Evolutionary conservation across 169 alveolate genomes (phyloP).

Genomic region (Cryptosporidium ubiquitum): DNA sequence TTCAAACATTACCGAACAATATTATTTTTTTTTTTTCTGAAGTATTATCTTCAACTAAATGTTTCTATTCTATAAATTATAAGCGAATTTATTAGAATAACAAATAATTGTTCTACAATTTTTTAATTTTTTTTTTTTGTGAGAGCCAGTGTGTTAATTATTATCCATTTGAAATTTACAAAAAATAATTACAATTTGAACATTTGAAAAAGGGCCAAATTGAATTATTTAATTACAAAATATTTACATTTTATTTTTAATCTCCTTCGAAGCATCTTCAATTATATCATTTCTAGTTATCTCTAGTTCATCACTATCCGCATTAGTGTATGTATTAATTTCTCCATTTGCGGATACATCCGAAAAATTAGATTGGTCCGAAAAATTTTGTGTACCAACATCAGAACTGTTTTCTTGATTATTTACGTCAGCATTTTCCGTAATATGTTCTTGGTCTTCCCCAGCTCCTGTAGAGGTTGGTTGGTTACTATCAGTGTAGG

Average conservation of each 20-base stretch:
- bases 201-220: neutral
- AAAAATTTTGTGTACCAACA: neutral
- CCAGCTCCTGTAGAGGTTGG: too few species aligned
- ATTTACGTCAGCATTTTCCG: neutral
- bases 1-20: too few species aligned
- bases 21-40: too few species aligned
- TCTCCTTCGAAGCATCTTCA: constrained; percentile 13
- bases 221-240: neutral
- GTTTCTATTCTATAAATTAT: too few species aligned
- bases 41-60: too few species aligned
- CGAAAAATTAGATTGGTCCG: neutral
- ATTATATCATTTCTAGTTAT: neutral
- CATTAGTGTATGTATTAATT: neutral
- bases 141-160: too few species aligned
- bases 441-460: too few species aligned
- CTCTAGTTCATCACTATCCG: neutral
- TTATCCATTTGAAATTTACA: neutral
- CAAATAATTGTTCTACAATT: neutral
- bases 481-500: too few species aligned
- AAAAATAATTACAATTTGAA: neutral
- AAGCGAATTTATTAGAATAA: too few species aligned
- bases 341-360: neutral
- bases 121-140: too few species aligned
- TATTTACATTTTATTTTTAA: neutral
- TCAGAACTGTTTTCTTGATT: neutral